A percentile compares a stretch with the other conserved stretches of the same genome.
These are phyloP conservation scores for Fusarium dimerum DNA, from an alignment of 2,329 filamentous ascomycete species.

Conservation along the genomic window DNA sequence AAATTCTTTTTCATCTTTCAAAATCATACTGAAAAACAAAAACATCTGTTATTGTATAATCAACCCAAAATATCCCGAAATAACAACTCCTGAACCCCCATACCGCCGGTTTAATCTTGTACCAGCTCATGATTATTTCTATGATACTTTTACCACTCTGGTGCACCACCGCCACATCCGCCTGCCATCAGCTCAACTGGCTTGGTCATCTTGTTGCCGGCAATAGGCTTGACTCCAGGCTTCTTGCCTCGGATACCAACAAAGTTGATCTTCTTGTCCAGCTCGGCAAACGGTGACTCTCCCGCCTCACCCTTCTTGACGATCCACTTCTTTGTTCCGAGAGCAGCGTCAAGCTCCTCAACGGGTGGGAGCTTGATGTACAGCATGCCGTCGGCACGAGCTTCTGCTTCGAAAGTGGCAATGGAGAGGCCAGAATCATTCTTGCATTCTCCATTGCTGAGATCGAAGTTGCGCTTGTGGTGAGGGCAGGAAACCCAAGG, in stretches of 20 bases:
- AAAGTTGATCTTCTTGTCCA: slow-evolving; percentile 49
- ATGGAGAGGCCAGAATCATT: slow-evolving; percentile 77
- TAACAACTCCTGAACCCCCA: slow-evolving; percentile 12
- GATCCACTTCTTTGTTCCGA: slow-evolving; percentile 79
- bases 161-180: slow-evolving; percentile 43
- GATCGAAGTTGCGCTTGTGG: slow-evolving; percentile 88
- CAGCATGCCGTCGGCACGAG: slow-evolving; percentile 71
- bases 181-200: slow-evolving; percentile 39
- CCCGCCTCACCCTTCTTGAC: slow-evolving; percentile 69
- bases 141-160: slow-evolving; percentile 45
- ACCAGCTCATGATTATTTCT: neutral
- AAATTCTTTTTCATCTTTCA: no score
- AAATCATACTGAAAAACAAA: no score
- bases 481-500: slow-evolving; percentile 87
- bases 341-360: slow-evolving; percentile 74
- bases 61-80: neutral
- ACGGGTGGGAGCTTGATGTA: slow-evolving; percentile 80
- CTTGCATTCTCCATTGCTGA: slow-evolving; percentile 70
- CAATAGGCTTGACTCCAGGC: slow-evolving; percentile 39
- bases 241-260: slow-evolving; percentile 46
- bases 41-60: no score
- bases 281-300: slow-evolving; percentile 41
- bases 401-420: slow-evolving; percentile 78
- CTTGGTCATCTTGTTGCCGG: slow-evolving; percentile 37
- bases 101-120: neutral